phyloP scores from a whole-genome alignment of 2,329 filamentous ascomycete genomes.

The Knoxdaviesia proteae region DNA sequence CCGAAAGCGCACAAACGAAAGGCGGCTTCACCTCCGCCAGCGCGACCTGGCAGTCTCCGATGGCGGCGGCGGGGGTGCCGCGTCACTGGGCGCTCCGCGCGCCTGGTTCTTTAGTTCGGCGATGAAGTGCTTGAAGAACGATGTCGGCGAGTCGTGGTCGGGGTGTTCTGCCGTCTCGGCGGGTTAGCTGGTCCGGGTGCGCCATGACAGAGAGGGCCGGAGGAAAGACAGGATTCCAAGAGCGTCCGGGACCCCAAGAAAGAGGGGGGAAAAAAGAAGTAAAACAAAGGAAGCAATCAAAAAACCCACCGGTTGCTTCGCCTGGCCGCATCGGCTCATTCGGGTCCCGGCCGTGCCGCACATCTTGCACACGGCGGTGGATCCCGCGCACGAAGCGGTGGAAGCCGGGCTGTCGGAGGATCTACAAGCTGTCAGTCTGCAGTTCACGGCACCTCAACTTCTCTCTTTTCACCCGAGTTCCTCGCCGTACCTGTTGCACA shows the following conservation, averaged over 20 bases:
- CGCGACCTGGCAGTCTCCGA: too few relatives aligned
- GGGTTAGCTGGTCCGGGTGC: too few relatives aligned
- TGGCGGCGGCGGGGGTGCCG: background rate
- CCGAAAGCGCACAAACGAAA: too few relatives aligned
- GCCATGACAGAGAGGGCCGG: background rate
- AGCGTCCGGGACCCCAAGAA: too few relatives aligned
- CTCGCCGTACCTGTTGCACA: too few relatives aligned
- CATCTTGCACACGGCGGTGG: slow-evolving; percentile 26
- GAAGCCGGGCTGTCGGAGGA: slow-evolving; percentile 28
- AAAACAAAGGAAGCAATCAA: background rate
- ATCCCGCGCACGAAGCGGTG: slow-evolving; percentile 31
- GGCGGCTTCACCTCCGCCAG: too few relatives aligned
- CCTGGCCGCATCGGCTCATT: slow-evolving; percentile 28
- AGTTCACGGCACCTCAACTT: too few relatives aligned
- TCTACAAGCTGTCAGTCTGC: slow-evolving; percentile 11
- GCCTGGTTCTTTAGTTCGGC: slow-evolving; percentile 30
- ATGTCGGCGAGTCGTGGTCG: slow-evolving; percentile 8
- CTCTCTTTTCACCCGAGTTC: too few relatives aligned
- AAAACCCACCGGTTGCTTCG: slow-evolving; percentile 24
- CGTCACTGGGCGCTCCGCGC: slow-evolving; percentile 1
- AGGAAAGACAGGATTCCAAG: too few relatives aligned
- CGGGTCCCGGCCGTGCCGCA: slow-evolving; percentile 25
- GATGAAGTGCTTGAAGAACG: slow-evolving; percentile 25
- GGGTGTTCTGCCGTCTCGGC: too few relatives aligned
- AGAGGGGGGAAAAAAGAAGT: background rate